Base-by-base conservation (phyloP, 1,284 basidiomycete species). In the Agaricales sp. region DNA sequence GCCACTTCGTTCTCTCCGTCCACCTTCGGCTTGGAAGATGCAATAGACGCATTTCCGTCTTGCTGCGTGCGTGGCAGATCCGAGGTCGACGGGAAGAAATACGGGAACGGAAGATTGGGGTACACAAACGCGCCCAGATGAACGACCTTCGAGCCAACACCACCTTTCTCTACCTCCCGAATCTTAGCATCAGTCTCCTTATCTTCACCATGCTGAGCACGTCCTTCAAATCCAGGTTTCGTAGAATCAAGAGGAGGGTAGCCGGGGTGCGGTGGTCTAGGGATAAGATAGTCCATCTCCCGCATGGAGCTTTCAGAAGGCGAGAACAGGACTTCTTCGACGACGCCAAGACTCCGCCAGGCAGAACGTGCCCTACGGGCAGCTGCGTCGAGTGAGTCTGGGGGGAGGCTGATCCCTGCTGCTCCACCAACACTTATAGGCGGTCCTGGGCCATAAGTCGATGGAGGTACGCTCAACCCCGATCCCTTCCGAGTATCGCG, bases 91-190 rank as follows among this genome's bases (percentile, higher is more conserved):
- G 58, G 53, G 66, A 78, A 65, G 64, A 70, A 59, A 66, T 70
- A 74, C 26, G 77, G 73, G 56, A 79, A 79, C 26, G 75, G 71
- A 43, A 74, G 63, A 47, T 66, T 59, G 14, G 76, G 74, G 61
- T 70, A 67, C 61, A 80, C 83, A 48, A 80, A 77, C 16, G 82
- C 80, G 45, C 87, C 87, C 39, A 89, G 65, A 53, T 80, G 62
- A 22, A 77, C 63, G 23, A 62, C 61, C 21, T 65, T 61, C 37
- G 62, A 61, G 19, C 66, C 62, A 56, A 62, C 63, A 39, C 64
- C 61, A 47, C 69, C 65, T 19, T 55, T 45, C 23, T 51, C 51
- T 2, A 49, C 45, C 8, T 21, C 11, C 21, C 18, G 20, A 23
- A 22, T 21, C 23, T 22, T 26, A 45, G 8, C 44, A 22, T 6